These are phyloP conservation scores for Simplicillium sp. DNA, from an alignment of 2,329 filamentous ascomycete genomes.

Conservation along the genomic window DNA sequence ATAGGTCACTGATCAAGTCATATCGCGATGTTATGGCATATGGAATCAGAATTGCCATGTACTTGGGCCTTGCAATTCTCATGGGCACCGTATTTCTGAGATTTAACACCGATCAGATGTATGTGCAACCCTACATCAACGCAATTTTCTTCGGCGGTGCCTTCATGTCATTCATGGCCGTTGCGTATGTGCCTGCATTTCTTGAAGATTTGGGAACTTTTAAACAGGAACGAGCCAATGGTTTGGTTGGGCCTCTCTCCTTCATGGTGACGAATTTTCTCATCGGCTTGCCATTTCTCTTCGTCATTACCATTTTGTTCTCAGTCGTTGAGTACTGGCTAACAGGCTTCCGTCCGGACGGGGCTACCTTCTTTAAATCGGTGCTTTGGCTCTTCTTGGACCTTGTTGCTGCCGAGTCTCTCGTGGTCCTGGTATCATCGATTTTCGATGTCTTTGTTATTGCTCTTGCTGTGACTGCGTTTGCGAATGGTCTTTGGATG, in stretches of 20 bases:
- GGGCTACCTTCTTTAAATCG: constrained; percentile 63
- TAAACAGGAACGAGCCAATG: constrained; percentile 71
- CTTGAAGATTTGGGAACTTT: constrained; percentile 69
- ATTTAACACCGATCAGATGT: constrained; percentile 55
- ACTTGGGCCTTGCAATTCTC: constrained; percentile 65
- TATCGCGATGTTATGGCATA: constrained; percentile 80
- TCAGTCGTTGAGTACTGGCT: constrained; percentile 73
- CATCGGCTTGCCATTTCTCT: constrained; percentile 72
- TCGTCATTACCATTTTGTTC: constrained; percentile 68
- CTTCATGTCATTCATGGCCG: constrained; percentile 74
- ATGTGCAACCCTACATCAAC: constrained; percentile 76
- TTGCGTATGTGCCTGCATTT: constrained; percentile 77
- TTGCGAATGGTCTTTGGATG: constrained; percentile 89
- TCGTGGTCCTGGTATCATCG: constrained; percentile 67
- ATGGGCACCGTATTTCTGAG: constrained; percentile 85
- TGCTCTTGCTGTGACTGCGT: constrained; percentile 68
- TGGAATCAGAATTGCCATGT: constrained; percentile 75
- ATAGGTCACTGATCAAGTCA: constrained; percentile 73
- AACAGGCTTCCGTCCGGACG: constrained; percentile 60
- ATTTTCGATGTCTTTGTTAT: constrained; percentile 75
- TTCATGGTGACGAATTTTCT: constrained; percentile 75
- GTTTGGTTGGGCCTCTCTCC: constrained; percentile 64
- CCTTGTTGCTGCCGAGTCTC: constrained; percentile 69
- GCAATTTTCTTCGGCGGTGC: constrained; percentile 69
- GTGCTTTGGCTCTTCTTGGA: constrained; percentile 81